Evolutionary conservation across 805 yeast species (phyloP).

Genomic region (Barnettozyma siamensis): DNA sequence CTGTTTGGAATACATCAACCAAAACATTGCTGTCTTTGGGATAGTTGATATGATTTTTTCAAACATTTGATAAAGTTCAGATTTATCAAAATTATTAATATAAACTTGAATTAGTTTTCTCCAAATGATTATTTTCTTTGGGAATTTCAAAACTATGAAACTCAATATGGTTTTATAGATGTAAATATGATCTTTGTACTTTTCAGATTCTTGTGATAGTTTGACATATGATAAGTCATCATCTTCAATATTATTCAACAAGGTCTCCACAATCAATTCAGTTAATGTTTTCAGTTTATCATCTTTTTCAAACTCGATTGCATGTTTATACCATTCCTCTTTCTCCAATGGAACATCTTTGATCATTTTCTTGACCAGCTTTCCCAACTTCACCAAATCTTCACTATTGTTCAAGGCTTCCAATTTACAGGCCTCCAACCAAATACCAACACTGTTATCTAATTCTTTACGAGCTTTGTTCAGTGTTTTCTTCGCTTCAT

Average conservation of each 20-base stretch:
- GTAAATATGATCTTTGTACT: conserved; percentile 17
- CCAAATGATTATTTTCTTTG: conserved; percentile 47
- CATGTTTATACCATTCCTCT: conserved; percentile 51
- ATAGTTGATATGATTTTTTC: conserved; percentile 47
- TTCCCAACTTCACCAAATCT: conserved; percentile 37
- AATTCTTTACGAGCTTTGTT: conserved; percentile 55
- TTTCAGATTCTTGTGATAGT: conserved; percentile 23
- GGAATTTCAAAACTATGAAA: conserved; percentile 40
- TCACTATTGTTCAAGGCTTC: conserved; percentile 49
- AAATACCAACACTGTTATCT: conserved; percentile 44
- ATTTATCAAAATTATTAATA: conserved; percentile 23
- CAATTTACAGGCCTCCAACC: conserved; percentile 65
- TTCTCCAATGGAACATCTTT: conserved; percentile 35
- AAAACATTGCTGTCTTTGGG: conserved; percentile 45
- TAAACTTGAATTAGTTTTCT: conserved; percentile 35
- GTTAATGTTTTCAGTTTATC: conserved; percentile 39
- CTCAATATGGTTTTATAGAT: conserved; percentile 38
- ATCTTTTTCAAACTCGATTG: conserved; percentile 46
- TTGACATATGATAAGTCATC: conserved; percentile 25
- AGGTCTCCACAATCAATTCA: conserved; percentile 43
- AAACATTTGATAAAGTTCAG: conserved; percentile 39
- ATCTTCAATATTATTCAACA: conserved; percentile 25
- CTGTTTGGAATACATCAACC: conserved; percentile 71
- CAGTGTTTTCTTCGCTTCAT: conserved; percentile 48
- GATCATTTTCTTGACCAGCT: conserved; percentile 45